Evolutionary conservation across 2,329 filamentous ascomycete species (phyloP).

Genomic region (Chaetomiaceae sp.): DNA sequence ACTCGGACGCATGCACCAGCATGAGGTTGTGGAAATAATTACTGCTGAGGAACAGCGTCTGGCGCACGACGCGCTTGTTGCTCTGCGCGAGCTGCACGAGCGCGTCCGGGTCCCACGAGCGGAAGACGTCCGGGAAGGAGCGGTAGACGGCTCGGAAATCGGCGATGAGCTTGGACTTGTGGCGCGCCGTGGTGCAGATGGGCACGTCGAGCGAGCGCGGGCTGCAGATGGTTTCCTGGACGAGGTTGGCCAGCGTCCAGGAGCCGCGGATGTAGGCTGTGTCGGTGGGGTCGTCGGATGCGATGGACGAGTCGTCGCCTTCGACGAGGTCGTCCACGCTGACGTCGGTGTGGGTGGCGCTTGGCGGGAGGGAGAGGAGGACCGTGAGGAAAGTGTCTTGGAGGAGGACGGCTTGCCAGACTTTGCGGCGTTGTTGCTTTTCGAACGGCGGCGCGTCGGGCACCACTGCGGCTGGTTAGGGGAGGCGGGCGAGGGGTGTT

Average conservation of each 20-base stretch:
- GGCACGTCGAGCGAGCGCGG: conserved; percentile 70
- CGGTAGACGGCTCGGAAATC: conserved; percentile 68
- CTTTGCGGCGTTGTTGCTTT: conserved; percentile 72
- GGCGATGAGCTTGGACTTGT: conserved; percentile 65
- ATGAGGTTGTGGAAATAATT: conserved; percentile 82
- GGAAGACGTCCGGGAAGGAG: conserved; percentile 67
- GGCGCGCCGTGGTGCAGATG: conserved; percentile 62
- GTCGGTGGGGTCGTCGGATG: conserved; percentile 59
- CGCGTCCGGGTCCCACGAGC: conserved; percentile 60
- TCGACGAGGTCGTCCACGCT: conserved; percentile 68
- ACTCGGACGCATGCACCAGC: conserved; percentile 70
- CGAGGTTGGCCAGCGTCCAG: conserved; percentile 74
- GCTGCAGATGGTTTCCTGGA: conserved; percentile 71
- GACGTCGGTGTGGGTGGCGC: conserved; percentile 74
- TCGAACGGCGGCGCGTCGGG: conserved; percentile 65
- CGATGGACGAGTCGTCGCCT: conserved; percentile 53
- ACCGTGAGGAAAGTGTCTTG: conserved; percentile 81
- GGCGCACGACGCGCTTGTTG: conserved; percentile 64
- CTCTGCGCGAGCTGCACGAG: conserved; percentile 53
- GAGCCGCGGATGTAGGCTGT: conserved; percentile 70
- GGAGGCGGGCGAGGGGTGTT: too few relatives aligned
- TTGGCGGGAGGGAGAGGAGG: conserved; percentile 70
- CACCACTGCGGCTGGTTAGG: conserved; percentile 41
- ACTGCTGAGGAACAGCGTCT: conserved; percentile 73
- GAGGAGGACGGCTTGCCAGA: conserved; percentile 77